Conservation (phyloP, 495 filamentous ascomycete species). For the Neurospora sp. region DNA sequence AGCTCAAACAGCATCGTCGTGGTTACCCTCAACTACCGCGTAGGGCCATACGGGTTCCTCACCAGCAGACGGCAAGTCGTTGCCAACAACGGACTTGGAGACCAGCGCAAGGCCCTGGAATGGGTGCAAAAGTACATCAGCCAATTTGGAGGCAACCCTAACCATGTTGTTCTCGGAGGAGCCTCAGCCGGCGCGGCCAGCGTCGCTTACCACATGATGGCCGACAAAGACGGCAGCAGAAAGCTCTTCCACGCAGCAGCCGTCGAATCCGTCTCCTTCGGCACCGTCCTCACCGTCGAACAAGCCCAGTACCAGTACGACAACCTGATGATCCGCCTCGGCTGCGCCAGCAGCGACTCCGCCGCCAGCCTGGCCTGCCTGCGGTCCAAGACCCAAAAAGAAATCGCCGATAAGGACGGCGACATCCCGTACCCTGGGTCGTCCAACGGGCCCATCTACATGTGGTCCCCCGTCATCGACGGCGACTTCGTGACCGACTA, state of each 20-base stretch:
- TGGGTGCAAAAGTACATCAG: slow-evolving; percentile 58
- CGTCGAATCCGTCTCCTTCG: slow-evolving; percentile 58
- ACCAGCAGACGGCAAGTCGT: slow-evolving; percentile 44
- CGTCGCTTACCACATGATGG: slow-evolving; percentile 52
- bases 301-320: slow-evolving; percentile 59
- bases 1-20: slow-evolving; percentile 50
- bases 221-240: slow-evolving; percentile 31
- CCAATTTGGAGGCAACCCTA: slow-evolving; percentile 61
- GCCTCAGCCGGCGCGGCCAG: slow-evolving; percentile 56
- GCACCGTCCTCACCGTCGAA: slow-evolving; percentile 44
- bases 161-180: slow-evolving; percentile 57
- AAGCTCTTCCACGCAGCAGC: slow-evolving; percentile 52
- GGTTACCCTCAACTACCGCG: slow-evolving; percentile 63
- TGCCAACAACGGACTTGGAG: slow-evolving; percentile 59
- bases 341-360: slow-evolving; percentile 32
- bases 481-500: slow-evolving; percentile 46
- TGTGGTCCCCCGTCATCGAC: slow-evolving; percentile 49
- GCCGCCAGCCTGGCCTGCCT: slow-evolving; percentile 48
- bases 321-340: slow-evolving; percentile 45
- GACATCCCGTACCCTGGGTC: slow-evolving; percentile 44
- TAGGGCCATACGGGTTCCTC: slow-evolving; percentile 62
- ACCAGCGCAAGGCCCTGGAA: slow-evolving; percentile 54
- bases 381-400: slow-evolving; percentile 36
- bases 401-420: slow-evolving; percentile 45
- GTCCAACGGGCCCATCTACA: slow-evolving; percentile 35